Evolutionary conservation across 345 rosid species (phyloP).

Genomic region (Brassica carinata): DNA sequence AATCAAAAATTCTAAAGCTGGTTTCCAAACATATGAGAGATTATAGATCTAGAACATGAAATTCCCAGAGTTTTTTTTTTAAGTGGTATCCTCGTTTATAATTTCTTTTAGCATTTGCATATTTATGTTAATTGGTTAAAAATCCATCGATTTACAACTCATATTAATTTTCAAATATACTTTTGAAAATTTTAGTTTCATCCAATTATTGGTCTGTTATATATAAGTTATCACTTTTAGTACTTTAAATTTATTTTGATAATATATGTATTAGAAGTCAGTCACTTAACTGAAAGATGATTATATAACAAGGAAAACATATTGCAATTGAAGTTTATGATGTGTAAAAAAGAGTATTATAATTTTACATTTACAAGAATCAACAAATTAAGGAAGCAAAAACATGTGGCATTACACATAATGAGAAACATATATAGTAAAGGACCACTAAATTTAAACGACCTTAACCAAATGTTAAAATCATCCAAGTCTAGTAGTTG

Average conservation of each 20-base stretch:
- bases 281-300: too few relatives aligned
- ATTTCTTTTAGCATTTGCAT: background rate
- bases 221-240: background rate
- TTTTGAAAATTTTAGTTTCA: background rate
- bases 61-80: background rate
- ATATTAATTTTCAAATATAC: too few relatives aligned
- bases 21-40: background rate
- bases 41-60: background rate
- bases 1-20: background rate
- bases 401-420: background rate
- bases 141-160: background rate
- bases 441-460: conserved; percentile 4
- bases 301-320: background rate
- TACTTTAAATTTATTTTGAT: background rate
- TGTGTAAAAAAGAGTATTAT: background rate
- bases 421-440: background rate
- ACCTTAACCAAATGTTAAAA: conserved; percentile 11
- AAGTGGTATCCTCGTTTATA: background rate
- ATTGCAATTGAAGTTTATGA: background rate
- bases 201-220: background rate
- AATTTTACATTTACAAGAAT: conserved; percentile 22
- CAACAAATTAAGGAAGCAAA: conserved; percentile 23
- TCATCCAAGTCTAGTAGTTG: conserved; percentile 33
- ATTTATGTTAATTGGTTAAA: background rate
- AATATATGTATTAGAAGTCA: too few relatives aligned